Evolutionary conservation across 2,329 filamentous ascomycete species (phyloP), one percentile per base, ranked within the genome.

Genomic region (Plectosphaerella plurivora): DNA sequence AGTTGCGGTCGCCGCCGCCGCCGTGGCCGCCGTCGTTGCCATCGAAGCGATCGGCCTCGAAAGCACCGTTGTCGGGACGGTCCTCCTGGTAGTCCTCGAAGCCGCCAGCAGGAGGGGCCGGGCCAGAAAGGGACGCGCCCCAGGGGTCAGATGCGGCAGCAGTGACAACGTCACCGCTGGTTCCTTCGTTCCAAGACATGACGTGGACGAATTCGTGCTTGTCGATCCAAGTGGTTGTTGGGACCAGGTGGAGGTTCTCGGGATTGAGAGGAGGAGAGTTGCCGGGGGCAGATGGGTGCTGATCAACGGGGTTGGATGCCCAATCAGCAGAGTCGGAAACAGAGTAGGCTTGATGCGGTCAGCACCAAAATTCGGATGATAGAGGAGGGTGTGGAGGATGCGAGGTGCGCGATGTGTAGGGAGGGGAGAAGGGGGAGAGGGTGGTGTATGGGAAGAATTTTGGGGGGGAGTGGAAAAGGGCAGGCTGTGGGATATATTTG

Each of bases 11-110:
- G 35, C 20, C 45, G 15, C 51, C 59, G 71, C 69, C 67, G 45
- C 59, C 42, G 50, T 72, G 63, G n/a, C 67, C 67, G 42, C 70
- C 73, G 24, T 63, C 63, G 51, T 70, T 70, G 54, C 68, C 72
- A 46, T 45, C 51, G 41, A 46, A 48, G 18, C 53, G 53, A 24
- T 68, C 67, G 37, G 63, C 60, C 35, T 64, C 57, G 45, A 50
- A 15, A n/a, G 53, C 51, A 20, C 42, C 53, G 52, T 59, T 49
- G 41, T 12, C 41, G 16, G n/a, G 18, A 18, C 11, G n/a, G 41
- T 18, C 41, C 7, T 56, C 53, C 22, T 49, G 55, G 16, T 37
- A 22, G 22, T 22, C 22, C 22, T 22, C 22, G 22, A 22, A 22
- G 22, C 22, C 41, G 18, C 18, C 16, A 12, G 3, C 16, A 12